A percentile compares a stretch with the other conserved stretches of the same genome.
phyloP scores from a whole-genome alignment of 164 flowering plant species.

The Berberis thunbergii region DNA sequence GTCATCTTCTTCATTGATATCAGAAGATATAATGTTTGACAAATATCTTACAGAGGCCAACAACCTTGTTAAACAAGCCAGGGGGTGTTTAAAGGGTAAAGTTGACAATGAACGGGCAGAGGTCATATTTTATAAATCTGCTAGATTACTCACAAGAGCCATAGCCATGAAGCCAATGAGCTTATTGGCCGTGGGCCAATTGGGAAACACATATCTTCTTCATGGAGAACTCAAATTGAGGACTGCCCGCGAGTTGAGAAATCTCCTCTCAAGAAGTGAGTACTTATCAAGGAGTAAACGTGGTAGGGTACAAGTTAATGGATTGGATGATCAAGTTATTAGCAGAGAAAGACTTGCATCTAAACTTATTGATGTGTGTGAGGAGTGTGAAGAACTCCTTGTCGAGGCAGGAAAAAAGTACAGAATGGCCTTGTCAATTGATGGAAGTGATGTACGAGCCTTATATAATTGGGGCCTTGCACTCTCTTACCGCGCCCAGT shows the following conservation, averaged over 20 bases:
- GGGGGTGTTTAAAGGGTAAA: slow-evolving; percentile 33
- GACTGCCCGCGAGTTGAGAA: slow-evolving; percentile 66
- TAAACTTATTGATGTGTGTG: slow-evolving; percentile 61
- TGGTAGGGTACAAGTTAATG: slow-evolving; percentile 12
- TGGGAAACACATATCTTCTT: slow-evolving; percentile 85
- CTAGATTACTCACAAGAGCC: slow-evolving; percentile 59
- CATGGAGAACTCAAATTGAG: slow-evolving; percentile 81
- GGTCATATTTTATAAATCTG: slow-evolving; percentile 38
- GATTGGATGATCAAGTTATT: slow-evolving; percentile 19
- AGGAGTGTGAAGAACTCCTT: slow-evolving; percentile 92
- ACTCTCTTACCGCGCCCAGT: slow-evolving; percentile 78
- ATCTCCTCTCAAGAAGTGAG: slow-evolving; percentile 33
- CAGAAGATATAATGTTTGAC: slow-evolving; percentile 53
- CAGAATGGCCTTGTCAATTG: slow-evolving; percentile 67
- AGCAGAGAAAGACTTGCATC: slow-evolving; percentile 44
- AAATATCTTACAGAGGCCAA: slow-evolving; percentile 52
- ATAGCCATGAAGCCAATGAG: slow-evolving; percentile 70
- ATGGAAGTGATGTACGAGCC: slow-evolving; percentile 73
- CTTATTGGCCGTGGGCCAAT: slow-evolving; percentile 79
- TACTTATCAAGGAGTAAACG: slow-evolving; percentile 16
- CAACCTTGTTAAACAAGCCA: slow-evolving; percentile 56
- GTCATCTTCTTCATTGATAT: slow-evolving; percentile 31
- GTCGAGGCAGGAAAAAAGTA: slow-evolving; percentile 86
- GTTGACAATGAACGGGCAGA: slow-evolving; percentile 47
- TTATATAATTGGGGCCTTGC: slow-evolving; percentile 97